A percentile compares a stretch with the other conserved stretches of the same genome.
These are phyloP conservation scores for Thalassiosira oceanica DNA, from an alignment of 352 stramenopile species.

Conservation along the genomic window DNA sequence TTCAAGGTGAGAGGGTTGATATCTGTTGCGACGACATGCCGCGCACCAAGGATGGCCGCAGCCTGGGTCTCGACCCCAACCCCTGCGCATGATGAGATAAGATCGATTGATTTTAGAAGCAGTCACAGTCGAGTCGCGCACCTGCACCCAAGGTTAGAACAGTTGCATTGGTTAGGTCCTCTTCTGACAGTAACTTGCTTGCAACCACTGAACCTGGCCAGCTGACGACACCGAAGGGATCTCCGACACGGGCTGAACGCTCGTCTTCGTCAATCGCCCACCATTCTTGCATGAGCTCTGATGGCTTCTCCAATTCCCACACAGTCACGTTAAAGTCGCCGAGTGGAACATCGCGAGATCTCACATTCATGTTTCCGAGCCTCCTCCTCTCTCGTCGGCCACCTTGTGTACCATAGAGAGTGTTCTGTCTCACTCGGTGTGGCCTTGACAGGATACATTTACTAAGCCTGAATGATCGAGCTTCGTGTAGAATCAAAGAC, in stretches of 20 bases:
- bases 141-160: slow-evolving; percentile 58
- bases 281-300: slow-evolving; percentile 66
- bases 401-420: too few relatives aligned
- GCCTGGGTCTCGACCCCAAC: slow-evolving; percentile 67
- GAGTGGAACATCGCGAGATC: too few relatives aligned
- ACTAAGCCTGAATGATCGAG: too few relatives aligned
- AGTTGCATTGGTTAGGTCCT: slow-evolving; percentile 40
- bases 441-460: too few relatives aligned
- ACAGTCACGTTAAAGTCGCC: slow-evolving; percentile 61
- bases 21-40: slow-evolving; percentile 68
- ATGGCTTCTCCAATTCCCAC: slow-evolving; percentile 73
- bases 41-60: slow-evolving; percentile 56
- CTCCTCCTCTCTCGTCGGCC: slow-evolving; percentile 9
- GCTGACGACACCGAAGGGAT: slow-evolving; percentile 75
- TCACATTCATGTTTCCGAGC: too few relatives aligned
- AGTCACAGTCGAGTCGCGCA: too few relatives aligned
- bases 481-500: too few relatives aligned
- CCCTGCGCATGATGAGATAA: too few relatives aligned
- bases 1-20: slow-evolving; percentile 68
- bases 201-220: too few relatives aligned
- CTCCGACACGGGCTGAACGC: slow-evolving; percentile 25
- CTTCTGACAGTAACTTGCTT: too few relatives aligned
- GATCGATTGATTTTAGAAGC: too few relatives aligned
- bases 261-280: slow-evolving; percentile 50
- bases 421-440: too few relatives aligned